Percentiles rank a stretch among this genome's conserved stretches.
phyloP scores from a whole-genome alignment of 2,329 filamentous ascomycete species.

The Curvularia spicifera region DNA sequence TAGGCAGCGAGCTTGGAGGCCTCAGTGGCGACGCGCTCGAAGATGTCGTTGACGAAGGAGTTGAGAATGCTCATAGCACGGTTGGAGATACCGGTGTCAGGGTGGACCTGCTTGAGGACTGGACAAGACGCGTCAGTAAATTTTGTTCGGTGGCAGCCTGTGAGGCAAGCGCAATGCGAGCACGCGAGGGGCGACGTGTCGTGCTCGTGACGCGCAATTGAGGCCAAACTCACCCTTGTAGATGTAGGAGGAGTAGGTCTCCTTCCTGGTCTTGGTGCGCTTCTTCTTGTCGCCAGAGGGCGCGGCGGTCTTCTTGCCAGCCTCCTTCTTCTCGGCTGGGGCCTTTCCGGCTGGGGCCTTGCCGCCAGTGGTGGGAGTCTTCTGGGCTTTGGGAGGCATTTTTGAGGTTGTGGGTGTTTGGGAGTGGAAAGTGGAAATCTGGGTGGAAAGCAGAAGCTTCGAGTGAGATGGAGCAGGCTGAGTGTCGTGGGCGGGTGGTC shows the following conservation, averaged over 20 bases:
- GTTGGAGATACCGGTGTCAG: conserved; percentile 99
- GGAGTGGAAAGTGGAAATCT: conserved; percentile 18
- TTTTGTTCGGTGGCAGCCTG: conserved; percentile 5
- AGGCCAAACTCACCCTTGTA: conserved; percentile 83
- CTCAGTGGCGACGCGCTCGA: conserved; percentile 98
- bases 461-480: conserved; percentile 32
- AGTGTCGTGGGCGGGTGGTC: conserved; percentile 43
- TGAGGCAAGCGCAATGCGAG: not conserved
- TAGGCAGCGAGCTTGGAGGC: conserved; percentile 99
- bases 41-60: conserved; percentile 99
- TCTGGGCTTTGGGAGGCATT: conserved; percentile 99
- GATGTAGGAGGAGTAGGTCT: conserved; percentile 99
- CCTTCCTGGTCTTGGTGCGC: conserved; percentile 99
- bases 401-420: conserved; percentile 43
- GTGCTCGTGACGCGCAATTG: conserved; percentile 21
- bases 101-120: conserved; percentile 99
- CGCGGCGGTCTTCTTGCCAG: conserved; percentile 97
- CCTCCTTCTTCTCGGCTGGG: conserved; percentile 98
- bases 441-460: conserved; percentile 18
- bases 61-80: conserved; percentile 99
- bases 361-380: conserved; percentile 92
- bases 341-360: conserved; percentile 85
- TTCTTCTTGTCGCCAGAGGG: conserved; percentile 99
- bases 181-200: not conserved
- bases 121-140: conserved; percentile 48